Evolutionary conservation across 2,329 filamentous ascomycete species (phyloP).

Genomic region (Beauveria scarabaeidicola): DNA sequence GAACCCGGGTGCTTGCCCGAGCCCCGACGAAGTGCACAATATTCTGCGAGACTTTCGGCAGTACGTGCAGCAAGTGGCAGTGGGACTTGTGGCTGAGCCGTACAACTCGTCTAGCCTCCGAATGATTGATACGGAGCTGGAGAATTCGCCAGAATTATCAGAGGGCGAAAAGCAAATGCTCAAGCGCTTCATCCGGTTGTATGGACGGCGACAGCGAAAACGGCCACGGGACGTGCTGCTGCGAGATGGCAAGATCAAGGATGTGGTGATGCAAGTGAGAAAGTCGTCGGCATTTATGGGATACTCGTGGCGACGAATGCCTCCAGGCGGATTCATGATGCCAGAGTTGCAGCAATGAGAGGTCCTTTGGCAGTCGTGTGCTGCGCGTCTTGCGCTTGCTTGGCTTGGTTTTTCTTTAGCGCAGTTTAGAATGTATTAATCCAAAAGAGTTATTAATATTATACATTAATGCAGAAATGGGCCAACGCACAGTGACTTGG

Average conservation of each 20-base stretch:
- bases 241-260: constrained; percentile 59
- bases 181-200: constrained; percentile 42
- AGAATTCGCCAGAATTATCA: constrained; percentile 26
- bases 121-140: constrained; percentile 41
- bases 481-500: no score
- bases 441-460: constrained; percentile 10
- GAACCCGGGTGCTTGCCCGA: constrained; percentile 23
- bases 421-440: constrained; percentile 4
- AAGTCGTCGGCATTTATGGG: constrained; percentile 81
- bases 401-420: neutral
- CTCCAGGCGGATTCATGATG: constrained; percentile 24
- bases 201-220: constrained; percentile 60
- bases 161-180: constrained; percentile 32
- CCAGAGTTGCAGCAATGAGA: constrained; percentile 1
- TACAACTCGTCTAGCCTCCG: constrained; percentile 41
- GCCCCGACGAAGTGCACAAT: constrained; percentile 22
- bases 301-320: constrained; percentile 67
- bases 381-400: neutral
- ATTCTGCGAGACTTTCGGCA: constrained; percentile 31
- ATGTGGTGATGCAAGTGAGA: constrained; percentile 65
- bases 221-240: constrained; percentile 78
- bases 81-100: constrained; percentile 37
- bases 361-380: neutral
- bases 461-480: constrained; percentile 4
- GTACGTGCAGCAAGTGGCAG: constrained; percentile 34